Conservation (phyloP, 192 early-diverging fungal species). For the Entomortierella chlamydospora region DNA sequence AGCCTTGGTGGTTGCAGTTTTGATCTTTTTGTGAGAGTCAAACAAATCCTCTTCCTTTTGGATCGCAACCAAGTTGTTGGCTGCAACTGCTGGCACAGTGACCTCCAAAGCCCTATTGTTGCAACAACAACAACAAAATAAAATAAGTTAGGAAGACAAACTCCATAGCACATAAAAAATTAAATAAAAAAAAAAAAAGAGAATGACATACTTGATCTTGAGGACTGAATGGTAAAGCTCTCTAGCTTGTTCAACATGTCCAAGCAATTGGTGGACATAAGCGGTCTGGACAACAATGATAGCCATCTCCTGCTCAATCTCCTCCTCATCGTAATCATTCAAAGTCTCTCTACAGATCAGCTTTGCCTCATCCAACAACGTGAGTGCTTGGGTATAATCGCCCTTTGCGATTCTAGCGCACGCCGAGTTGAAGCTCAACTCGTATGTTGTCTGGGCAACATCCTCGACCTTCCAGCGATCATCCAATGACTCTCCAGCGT, state of each 20-base stretch:
- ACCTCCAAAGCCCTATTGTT: slow-evolving; percentile 61
- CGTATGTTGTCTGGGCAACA: slow-evolving; percentile 62
- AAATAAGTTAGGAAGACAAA: background rate
- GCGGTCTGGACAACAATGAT: slow-evolving; percentile 73
- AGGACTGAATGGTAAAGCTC: slow-evolving; percentile 71
- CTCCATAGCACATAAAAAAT: background rate
- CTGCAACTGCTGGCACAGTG: slow-evolving; percentile 69
- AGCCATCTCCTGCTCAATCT: slow-evolving; percentile 74
- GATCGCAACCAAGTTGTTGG: slow-evolving; percentile 75
- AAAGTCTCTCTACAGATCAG: slow-evolving; percentile 62
- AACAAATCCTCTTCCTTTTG: slow-evolving; percentile 68
- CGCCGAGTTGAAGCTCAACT: slow-evolving; percentile 75
- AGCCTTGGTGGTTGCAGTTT: slow-evolving; percentile 62
- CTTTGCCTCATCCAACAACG: slow-evolving; percentile 65
- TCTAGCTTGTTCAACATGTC: slow-evolving; percentile 60
- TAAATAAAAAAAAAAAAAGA: background rate
- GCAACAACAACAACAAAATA: background rate
- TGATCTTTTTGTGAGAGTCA: slow-evolving; percentile 68
- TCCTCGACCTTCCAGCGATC: slow-evolving; percentile 38
- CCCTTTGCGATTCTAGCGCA: slow-evolving; percentile 66
- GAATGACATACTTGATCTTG: slow-evolving; percentile 60
- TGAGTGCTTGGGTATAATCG: slow-evolving; percentile 63
- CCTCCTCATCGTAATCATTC: slow-evolving; percentile 68
- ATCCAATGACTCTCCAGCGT: slow-evolving; percentile 44
- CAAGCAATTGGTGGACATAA: slow-evolving; percentile 74